Evolutionary conservation across 306 rosid species (phyloP), one percentile per base, ranked within the genome.

Genomic region (Malus asiatica): DNA sequence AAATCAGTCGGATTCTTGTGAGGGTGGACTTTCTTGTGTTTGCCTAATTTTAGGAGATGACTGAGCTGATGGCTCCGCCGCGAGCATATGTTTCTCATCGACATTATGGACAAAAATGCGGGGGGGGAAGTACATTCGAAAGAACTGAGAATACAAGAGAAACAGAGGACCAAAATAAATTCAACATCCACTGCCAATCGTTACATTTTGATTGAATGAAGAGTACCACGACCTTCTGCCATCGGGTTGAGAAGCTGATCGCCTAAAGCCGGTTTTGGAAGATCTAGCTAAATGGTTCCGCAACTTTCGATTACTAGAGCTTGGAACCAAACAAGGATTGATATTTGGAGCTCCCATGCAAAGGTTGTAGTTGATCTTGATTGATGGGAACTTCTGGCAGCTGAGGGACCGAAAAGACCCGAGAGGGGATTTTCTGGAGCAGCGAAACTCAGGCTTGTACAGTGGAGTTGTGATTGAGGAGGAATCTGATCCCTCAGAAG

Each of bases 151-250:
- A 19, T 72, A 25, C 8, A 65, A 63, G 52, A 33, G 1, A 9
- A 10, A 30, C 15, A 11, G 38, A n/a, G 8, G 59, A 55, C 33
- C 27, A 27, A 25, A 44, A 42, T 38, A 16, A 0, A n/a, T 71
- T 88, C 80, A 93, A 81, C 93, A 85, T 77, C 90, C 87, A 64
- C 78, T 75, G 61, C 87, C 89, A 0, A 90, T 77, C 11, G 90
- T 74, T 64, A 87, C 97, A 48, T 88, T 87, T 30, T 90, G 97
- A 77, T 89, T 88, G 67, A 90, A 79, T 11, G 97, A 85, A 84
- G 93, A 88, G 69, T 89, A 82, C 98, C 98, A 96, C 18, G 93
- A 83, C 76, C 92, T 87, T 75, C 88, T 81, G 59, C 85, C 85
- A 61, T 84, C 96, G 0, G 83, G 45, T 8, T 79, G 88, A 62